phyloP scores from a whole-genome alignment of 805 yeast species.

The Candida nemodendra region DNA sequence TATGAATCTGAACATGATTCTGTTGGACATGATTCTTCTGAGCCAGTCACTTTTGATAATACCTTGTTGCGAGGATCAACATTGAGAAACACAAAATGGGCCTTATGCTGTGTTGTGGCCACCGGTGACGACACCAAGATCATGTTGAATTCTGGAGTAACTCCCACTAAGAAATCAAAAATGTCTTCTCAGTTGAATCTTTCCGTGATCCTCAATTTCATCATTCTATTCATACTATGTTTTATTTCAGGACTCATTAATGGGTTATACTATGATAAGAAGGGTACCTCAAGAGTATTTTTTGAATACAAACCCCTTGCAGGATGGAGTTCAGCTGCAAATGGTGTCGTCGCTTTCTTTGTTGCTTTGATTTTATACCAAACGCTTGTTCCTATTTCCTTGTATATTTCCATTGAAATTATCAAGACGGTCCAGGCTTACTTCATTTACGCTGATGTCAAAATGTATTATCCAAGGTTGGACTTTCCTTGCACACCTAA shows the following conservation, averaged over 20 bases:
- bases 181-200: conserved; percentile 65
- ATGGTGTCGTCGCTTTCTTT: conserved; percentile 67
- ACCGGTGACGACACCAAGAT: conserved; percentile 78
- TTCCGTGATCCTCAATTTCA: conserved; percentile 63
- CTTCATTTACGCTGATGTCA: conserved; percentile 67
- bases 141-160: conserved; percentile 73
- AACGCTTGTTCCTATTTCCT: conserved; percentile 75
- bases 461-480: conserved; percentile 64
- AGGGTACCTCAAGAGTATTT: conserved; percentile 44
- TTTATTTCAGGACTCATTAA: conserved; percentile 68
- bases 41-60: conserved; percentile 62
- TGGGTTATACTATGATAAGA: conserved; percentile 56
- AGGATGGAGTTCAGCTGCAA: conserved; percentile 52
- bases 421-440: conserved; percentile 75
- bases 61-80: conserved; percentile 70
- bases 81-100: conserved; percentile 75
- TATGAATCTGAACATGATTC: conserved; percentile 31
- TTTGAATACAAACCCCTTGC: conserved; percentile 66
- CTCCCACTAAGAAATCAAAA: conserved; percentile 70
- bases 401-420: conserved; percentile 75
- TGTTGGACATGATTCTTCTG: conserved; percentile 38
- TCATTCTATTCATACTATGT: conserved; percentile 60
- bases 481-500: conserved; percentile 81
- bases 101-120: conserved; percentile 67
- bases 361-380: conserved; percentile 75